phyloP scores from a whole-genome alignment of 768 basidiomycete genomes.

The Hygrophorus russula region DNA sequence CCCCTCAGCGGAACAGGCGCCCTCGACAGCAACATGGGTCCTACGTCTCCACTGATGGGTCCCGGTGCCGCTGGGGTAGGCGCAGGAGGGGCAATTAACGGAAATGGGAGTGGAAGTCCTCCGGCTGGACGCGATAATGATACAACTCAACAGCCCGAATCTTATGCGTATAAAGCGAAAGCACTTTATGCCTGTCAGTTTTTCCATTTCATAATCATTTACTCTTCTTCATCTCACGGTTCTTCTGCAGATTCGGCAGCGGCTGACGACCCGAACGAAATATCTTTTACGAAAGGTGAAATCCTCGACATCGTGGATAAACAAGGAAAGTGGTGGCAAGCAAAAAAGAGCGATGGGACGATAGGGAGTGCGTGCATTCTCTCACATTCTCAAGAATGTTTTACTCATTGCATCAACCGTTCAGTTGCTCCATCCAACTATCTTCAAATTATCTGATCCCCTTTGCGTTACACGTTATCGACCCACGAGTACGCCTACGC shows the following conservation, averaged over 20 bases:
- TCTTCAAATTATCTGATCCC: conserved; percentile 59
- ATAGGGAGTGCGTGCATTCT: conserved; percentile 55
- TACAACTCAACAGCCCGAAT: conserved; percentile 23
- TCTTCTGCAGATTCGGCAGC: conserved; percentile 71
- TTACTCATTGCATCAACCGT: too few species aligned
- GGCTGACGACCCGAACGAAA: conserved; percentile 91
- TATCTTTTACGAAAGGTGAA: conserved; percentile 67
- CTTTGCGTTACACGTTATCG: neutral
- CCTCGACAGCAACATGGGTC: conserved; percentile 20
- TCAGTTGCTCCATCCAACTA: conserved; percentile 81
- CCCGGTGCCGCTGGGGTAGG: conserved; percentile 57
- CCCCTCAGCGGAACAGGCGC: conserved; percentile 32
- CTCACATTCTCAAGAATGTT: neutral
- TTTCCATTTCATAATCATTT: conserved; percentile 6
- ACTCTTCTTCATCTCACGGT: conserved; percentile 13
- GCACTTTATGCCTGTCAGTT: conserved; percentile 81
- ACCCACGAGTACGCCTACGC: neutral
- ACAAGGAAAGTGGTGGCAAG: conserved; percentile 13
- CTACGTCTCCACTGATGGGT: conserved; percentile 57
- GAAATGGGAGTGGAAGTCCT: conserved; percentile 4
- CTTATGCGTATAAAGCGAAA: conserved; percentile 67
- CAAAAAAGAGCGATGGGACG: conserved; percentile 10
- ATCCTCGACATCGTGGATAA: conserved; percentile 10
- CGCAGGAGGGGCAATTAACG: conserved; percentile 9
- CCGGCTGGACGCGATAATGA: conserved; percentile 13